Conservation (phyloP, 1,284 basidiomycete species). For the Thelephora terrestris region DNA sequence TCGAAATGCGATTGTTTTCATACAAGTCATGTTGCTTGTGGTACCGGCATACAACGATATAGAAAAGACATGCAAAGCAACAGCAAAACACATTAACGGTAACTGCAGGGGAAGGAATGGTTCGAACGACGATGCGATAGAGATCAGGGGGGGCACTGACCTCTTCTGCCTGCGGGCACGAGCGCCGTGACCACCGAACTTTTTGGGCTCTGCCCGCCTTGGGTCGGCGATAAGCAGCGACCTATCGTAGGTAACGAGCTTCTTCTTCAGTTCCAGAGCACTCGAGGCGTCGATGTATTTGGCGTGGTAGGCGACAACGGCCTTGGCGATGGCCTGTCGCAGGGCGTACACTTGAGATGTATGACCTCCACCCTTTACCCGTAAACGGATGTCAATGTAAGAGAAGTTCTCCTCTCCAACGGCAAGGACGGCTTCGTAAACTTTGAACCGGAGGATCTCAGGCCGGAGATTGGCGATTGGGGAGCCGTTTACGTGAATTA, state of each 20-base stretch:
- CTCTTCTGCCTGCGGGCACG: slow-evolving; percentile 95
- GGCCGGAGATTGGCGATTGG: slow-evolving; percentile 94
- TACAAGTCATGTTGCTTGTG: slow-evolving; percentile 16
- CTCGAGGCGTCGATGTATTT: slow-evolving; percentile 99
- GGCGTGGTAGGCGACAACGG: slow-evolving; percentile 96
- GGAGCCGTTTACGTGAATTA: slow-evolving; percentile 95
- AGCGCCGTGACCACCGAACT: slow-evolving; percentile 95
- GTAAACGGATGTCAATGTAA: slow-evolving; percentile 91
- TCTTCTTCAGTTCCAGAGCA: slow-evolving; percentile 95
- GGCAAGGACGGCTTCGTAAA: slow-evolving; percentile 93
- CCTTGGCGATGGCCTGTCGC: slow-evolving; percentile 98
- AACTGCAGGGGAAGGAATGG: slow-evolving; percentile 39
- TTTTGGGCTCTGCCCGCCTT: slow-evolving; percentile 98
- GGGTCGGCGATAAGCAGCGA: slow-evolving; percentile 96
- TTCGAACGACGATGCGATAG: slow-evolving; percentile 4
- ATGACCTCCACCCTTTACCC: slow-evolving; percentile 99
- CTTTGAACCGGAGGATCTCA: slow-evolving; percentile 94
- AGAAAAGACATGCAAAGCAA: slow-evolving; percentile 32
- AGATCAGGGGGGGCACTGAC: slow-evolving; percentile 29
- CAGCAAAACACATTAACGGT: slow-evolving; percentile 61
- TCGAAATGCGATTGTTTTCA: background rate
- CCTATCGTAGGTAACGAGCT: slow-evolving; percentile 90
- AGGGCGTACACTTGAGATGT: slow-evolving; percentile 99
- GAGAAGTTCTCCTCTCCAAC: slow-evolving; percentile 80
- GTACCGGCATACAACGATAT: slow-evolving; percentile 37